phyloP scores from a whole-genome alignment of 1,284 basidiomycete species.

The Vanrija sp. region DNA sequence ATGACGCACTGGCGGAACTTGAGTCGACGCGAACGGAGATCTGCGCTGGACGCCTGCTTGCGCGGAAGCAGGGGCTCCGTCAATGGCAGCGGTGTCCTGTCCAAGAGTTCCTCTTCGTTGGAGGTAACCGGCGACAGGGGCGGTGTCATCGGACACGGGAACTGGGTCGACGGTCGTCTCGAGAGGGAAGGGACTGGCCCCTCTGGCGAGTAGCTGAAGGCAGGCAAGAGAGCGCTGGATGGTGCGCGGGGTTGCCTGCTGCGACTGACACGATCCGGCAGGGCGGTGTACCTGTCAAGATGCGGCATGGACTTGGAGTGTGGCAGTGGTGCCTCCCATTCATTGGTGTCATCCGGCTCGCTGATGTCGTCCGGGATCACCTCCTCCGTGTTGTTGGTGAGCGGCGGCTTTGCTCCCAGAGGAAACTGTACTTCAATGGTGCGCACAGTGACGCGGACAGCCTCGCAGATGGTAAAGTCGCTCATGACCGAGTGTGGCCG shows the following conservation, averaged over 20 bases:
- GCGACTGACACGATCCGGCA: not conserved
- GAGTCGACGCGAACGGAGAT: constrained; percentile 2
- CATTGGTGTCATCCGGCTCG: not conserved
- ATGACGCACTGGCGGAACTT: constrained; percentile 16
- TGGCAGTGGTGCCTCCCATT: not conserved
- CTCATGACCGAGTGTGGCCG: constrained; percentile 6
- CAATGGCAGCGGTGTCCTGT: not conserved
- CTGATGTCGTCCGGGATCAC: not conserved
- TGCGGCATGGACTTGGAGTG: not conserved
- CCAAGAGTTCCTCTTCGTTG: not conserved
- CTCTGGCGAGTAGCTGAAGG: not conserved
- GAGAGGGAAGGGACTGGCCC: not conserved
- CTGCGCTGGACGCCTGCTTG: not conserved
- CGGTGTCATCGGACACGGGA: not conserved
- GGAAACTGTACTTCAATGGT: not conserved
- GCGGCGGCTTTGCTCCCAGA: not conserved
- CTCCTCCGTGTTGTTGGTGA: not conserved
- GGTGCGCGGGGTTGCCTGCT: not conserved
- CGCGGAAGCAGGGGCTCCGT: not conserved
- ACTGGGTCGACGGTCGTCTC: not conserved
- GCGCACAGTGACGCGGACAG: not conserved
- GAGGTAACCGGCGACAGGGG: not conserved
- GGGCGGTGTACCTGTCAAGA: not conserved
- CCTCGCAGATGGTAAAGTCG: constrained; percentile 22
- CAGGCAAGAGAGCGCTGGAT: not conserved